Base-by-base conservation (phyloP, 768 basidiomycete genomes). In the Rhodosporidiobolus odoratus region DNA sequence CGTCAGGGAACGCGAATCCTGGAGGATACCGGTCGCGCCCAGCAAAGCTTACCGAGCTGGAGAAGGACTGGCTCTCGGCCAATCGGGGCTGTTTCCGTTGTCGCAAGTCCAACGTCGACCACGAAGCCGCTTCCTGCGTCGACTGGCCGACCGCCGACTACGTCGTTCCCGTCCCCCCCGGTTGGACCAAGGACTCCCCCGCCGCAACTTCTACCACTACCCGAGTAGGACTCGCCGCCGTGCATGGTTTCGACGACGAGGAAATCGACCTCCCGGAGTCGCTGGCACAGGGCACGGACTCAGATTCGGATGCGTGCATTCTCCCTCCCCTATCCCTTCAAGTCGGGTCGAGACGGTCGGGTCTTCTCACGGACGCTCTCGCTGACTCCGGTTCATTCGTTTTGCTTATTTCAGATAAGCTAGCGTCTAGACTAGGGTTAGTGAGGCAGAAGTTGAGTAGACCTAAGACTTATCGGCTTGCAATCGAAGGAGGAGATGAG, bases 211-310 rank as follows among this genome's bases (percentile, higher is more conserved):
- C 38, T 9, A 21, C 59, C 16, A 61, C 38, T 47, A 43, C 37
- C 43, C 9, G 25, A 25, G 41, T 38, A n/a, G 59, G 59, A 13
- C 23, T 61, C 38, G 41, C 41, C 38, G 59, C 59, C 16, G 38
- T 61, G 21, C 38, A 61, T 43, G 13, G 30, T 9, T 12, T 45
- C 43, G 43, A 45, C 13, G 59, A 41, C 40, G 59, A 43, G n/a
- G 59, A 45, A 21, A 43, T 61, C 59, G 40, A 61, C 34, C 19
- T 61, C 21, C 59, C 59, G 57, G 57, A 58, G 27, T 61, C 59
- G 16, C 12, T 58, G 7, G 57, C 57, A 12, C 12, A 16, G 27
- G 40, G 30, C 25, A 45, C 59, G 23, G 59, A 61, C 43, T 41
- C 59, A 30, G 59, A 61, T 45, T 13, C 43, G 41, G 59, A 61